A percentile compares a stretch with the other conserved stretches of the same genome.
Conservation (phyloP, 179 eudicot species). For the Beta corolliflora region DNA sequence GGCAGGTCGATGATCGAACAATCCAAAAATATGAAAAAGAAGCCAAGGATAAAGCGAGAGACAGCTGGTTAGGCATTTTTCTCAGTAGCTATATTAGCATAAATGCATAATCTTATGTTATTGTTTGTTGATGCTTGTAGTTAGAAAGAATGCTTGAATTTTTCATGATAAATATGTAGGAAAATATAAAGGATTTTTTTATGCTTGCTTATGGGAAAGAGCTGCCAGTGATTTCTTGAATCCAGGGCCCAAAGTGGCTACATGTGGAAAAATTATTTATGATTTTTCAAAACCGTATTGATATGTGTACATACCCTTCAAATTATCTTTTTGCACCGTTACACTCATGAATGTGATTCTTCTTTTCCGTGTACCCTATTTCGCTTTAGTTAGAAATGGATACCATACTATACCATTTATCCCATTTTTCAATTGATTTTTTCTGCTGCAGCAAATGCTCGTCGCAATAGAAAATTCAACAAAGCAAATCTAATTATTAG, state of each 20-base stretch:
- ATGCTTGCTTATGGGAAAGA: neutral
- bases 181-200: neutral
- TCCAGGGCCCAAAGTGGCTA: neutral
- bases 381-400: neutral
- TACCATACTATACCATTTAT: neutral
- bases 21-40: constrained; percentile 96
- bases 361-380: neutral
- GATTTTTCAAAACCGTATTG: neutral
- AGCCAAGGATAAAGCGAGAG: constrained; percentile 93
- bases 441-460: too few species aligned
- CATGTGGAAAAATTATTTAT: too few species aligned
- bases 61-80: constrained; percentile 76
- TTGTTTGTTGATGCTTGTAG: neutral
- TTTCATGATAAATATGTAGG: neutral
- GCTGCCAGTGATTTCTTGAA: neutral
- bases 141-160: neutral
- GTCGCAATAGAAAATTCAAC: too few species aligned
- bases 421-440: too few species aligned
- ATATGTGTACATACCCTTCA: neutral
- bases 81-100: neutral
- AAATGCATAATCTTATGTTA: neutral
- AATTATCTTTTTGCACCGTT: neutral
- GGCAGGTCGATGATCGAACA: constrained; percentile 94
- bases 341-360: neutral
- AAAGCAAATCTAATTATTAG: too few species aligned